Evolutionary conservation across 2,329 filamentous ascomycete genomes (phyloP).

Genomic region (Pestalotiopsis sp.): DNA sequence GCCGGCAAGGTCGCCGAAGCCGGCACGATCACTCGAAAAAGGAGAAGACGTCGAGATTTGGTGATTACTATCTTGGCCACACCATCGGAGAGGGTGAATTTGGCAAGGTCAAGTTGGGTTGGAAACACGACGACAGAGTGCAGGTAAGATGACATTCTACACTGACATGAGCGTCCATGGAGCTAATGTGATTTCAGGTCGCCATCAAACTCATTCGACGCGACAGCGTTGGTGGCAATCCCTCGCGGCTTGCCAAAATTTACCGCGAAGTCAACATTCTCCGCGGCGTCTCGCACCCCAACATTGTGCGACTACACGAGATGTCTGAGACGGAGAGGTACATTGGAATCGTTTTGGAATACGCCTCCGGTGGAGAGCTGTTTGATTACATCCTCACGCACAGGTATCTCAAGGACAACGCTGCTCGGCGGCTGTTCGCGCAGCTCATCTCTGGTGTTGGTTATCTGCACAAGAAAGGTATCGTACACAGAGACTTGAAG

Average conservation of each 20-base stretch:
- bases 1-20: constrained; percentile 54
- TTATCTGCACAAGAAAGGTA: constrained; percentile 97
- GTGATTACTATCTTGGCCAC: constrained; percentile 93
- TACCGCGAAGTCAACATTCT: constrained; percentile 96
- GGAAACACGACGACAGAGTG: constrained; percentile 93
- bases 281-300: constrained; percentile 85
- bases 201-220: constrained; percentile 95
- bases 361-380: constrained; percentile 94
- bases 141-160: constrained; percentile 56
- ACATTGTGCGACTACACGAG: constrained; percentile 95
- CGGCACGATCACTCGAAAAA: constrained; percentile 62
- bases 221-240: constrained; percentile 86
- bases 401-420: constrained; percentile 91
- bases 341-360: constrained; percentile 97
- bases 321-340: constrained; percentile 98
- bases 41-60: constrained; percentile 85
- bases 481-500: constrained; percentile 96
- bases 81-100: constrained; percentile 98
- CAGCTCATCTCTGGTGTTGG: constrained; percentile 96
- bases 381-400: constrained; percentile 99
- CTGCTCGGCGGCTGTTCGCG: constrained; percentile 88
- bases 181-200: constrained; percentile 56
- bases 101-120: constrained; percentile 97
- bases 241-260: constrained; percentile 90
- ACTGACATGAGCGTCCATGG: constrained; percentile 17